phyloP scores from a whole-genome alignment of 768 basidiomycete species.

The Lactarius pseudohatsudake region DNA sequence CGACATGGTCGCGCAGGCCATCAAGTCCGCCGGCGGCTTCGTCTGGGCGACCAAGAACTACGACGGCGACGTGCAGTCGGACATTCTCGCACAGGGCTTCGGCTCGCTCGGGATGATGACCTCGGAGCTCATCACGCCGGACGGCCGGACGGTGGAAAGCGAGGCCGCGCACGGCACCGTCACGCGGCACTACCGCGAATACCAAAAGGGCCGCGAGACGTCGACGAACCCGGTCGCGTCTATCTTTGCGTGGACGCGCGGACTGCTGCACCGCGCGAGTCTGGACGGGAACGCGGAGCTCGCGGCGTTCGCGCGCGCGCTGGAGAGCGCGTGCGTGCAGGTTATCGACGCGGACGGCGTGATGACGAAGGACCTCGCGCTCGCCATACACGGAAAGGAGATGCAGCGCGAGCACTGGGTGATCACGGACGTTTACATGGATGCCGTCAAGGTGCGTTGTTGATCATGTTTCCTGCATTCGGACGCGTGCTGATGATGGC shows the following conservation, averaged over 20 bases:
- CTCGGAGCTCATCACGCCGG: constrained; percentile 90
- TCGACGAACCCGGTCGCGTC: constrained; percentile 98
- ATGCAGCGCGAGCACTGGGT: constrained; percentile 97
- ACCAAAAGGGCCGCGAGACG: constrained; percentile 96
- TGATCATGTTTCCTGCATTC: too few species aligned
- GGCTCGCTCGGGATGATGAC: constrained; percentile 99
- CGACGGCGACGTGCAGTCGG: constrained; percentile 66
- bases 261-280: constrained; percentile 89
- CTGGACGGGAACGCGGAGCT: constrained; percentile 81
- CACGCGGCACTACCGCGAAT: constrained; percentile 95
- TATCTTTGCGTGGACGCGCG: constrained; percentile 98
- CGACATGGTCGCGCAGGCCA: constrained; percentile 97
- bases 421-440: constrained; percentile 91
- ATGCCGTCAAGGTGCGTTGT: constrained; percentile 76
- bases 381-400: constrained; percentile 88
- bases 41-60: constrained; percentile 71
- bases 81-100: constrained; percentile 97
- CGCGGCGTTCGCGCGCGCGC: constrained; percentile 66
- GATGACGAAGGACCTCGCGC: constrained; percentile 97
- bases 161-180: constrained; percentile 98
- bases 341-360: constrained; percentile 86
- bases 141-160: constrained; percentile 87
- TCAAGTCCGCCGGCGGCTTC: constrained; percentile 92
- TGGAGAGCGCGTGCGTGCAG: constrained; percentile 88
- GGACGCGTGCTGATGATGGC: background rate